Evolutionary conservation across 306 rosid genomes (phyloP).

Genomic region (Cicer bijugum): DNA sequence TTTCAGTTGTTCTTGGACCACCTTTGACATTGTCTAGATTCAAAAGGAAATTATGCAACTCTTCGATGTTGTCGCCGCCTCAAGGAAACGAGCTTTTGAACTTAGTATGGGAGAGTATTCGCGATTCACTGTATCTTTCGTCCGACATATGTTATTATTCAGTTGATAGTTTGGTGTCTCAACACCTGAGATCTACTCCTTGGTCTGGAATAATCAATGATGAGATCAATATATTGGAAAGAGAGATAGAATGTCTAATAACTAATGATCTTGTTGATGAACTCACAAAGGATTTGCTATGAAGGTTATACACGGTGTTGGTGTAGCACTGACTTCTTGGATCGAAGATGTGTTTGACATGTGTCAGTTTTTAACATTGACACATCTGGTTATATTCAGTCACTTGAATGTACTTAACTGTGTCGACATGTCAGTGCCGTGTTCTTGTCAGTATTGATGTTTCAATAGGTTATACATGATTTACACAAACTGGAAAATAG

Average conservation of each 20-base stretch:
- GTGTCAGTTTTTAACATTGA: too few relatives aligned
- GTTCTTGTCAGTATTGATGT: too few relatives aligned
- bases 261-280: slow-evolving; percentile 76
- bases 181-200: slow-evolving; percentile 58
- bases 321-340: too few relatives aligned
- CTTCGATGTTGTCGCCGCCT: slow-evolving; percentile 55
- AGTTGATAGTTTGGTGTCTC: slow-evolving; percentile 71
- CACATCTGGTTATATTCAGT: too few relatives aligned
- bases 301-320: not conserved
- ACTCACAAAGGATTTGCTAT: slow-evolving; percentile 64
- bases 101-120: slow-evolving; percentile 65
- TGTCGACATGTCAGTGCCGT: too few relatives aligned
- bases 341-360: too few relatives aligned
- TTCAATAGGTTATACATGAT: slow-evolving; percentile 16
- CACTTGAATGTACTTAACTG: too few relatives aligned
- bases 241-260: slow-evolving; percentile 69
- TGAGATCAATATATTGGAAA: slow-evolving; percentile 58
- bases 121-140: slow-evolving; percentile 54
- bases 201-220: slow-evolving; percentile 67
- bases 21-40: slow-evolving; percentile 55
- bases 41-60: slow-evolving; percentile 58
- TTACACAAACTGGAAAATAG: slow-evolving; percentile 45
- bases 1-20: slow-evolving; percentile 69
- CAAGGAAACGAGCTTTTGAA: slow-evolving; percentile 69
- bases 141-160: slow-evolving; percentile 52